Conservation (phyloP, 73 alveolate species). For the Stentor coeruleus region DNA sequence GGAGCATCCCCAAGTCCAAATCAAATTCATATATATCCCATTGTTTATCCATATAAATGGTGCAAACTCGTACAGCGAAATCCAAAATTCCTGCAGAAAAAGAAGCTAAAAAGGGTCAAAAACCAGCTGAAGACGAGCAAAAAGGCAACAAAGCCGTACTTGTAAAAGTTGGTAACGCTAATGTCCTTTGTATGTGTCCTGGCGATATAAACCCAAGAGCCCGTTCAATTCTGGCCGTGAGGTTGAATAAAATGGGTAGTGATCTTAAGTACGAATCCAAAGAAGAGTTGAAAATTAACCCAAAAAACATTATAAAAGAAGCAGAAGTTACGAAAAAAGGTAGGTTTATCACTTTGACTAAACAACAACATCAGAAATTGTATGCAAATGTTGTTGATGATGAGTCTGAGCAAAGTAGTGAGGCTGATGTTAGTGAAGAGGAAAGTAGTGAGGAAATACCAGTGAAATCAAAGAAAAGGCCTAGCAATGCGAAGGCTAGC, state of each 20-base stretch:
- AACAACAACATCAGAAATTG: too few species aligned
- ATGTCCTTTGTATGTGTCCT: background rate
- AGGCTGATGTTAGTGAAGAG: background rate
- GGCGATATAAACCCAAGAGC: background rate
- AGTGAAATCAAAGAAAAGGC: background rate
- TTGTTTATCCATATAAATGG: too few species aligned
- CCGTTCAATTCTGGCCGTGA: slow-evolving; percentile 1
- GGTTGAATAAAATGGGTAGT: background rate
- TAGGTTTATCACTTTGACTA: background rate
- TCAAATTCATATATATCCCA: too few species aligned
- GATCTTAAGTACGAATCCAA: background rate
- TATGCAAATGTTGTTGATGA: background rate
- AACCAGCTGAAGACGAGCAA: background rate
- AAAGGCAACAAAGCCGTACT: too few species aligned
- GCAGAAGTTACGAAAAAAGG: background rate
- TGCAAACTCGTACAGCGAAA: too few species aligned
- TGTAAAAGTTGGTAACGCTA: background rate
- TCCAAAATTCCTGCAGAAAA: too few species aligned
- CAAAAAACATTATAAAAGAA: background rate
- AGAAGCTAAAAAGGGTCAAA: too few species aligned
- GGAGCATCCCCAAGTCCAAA: too few species aligned
- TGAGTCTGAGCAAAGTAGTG: background rate
- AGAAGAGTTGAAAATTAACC: background rate
- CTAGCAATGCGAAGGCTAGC: background rate
- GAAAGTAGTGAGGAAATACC: background rate